These are phyloP conservation scores for Exophiala phaeomuriformis DNA, from an alignment of 2,329 filamentous ascomycete species.

Conservation along the genomic window DNA sequence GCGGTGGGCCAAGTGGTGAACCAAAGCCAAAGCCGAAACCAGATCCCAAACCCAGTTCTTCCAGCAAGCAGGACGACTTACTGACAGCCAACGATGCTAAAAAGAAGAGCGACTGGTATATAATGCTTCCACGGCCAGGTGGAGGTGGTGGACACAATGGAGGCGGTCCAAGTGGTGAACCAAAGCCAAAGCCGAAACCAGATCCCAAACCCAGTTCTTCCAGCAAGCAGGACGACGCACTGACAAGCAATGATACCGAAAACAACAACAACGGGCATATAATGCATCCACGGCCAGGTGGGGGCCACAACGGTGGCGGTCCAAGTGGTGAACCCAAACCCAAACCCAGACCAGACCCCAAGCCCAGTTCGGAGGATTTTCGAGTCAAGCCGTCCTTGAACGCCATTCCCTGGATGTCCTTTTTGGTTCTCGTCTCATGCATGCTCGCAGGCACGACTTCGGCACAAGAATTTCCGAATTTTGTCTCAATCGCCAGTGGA, in stretches of 20 bases:
- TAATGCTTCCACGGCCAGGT: too few species aligned
- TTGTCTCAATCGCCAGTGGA: not conserved
- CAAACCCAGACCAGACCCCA: not conserved
- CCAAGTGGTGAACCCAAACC: not conserved
- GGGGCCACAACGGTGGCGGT: too few species aligned
- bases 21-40: not conserved
- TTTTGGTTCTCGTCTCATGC: not conserved
- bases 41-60: not conserved
- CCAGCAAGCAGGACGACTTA: too few species aligned
- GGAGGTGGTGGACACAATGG: too few species aligned
- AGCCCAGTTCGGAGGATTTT: not conserved
- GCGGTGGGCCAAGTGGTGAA: not conserved
- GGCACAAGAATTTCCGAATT: not conserved
- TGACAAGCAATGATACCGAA: too few species aligned
- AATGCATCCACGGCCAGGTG: too few species aligned
- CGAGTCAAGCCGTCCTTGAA: not conserved
- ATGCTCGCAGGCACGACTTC: not conserved
- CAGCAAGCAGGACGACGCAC: too few species aligned
- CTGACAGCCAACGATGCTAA: too few species aligned
- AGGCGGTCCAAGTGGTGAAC: not conserved
- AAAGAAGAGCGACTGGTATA: too few species aligned
- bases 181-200: too few species aligned
- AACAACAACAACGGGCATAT: too few species aligned
- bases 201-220: too few species aligned
- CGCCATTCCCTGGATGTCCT: not conserved